Evolutionary conservation across 2,329 filamentous ascomycete species (phyloP).

Genomic region (Fusarium sp.): DNA sequence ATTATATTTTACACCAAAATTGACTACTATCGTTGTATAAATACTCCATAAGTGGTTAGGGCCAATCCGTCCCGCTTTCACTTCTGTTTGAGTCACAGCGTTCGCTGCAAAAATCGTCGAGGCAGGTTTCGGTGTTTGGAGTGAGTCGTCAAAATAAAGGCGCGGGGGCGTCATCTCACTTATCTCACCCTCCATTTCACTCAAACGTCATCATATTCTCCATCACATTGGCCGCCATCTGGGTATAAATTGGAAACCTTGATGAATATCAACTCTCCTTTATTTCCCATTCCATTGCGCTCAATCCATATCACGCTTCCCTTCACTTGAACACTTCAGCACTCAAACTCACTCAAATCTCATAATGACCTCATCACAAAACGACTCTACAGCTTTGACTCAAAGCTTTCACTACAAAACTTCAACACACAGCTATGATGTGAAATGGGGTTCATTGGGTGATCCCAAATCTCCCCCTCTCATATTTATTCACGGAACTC

Average conservation of each 20-base stretch:
- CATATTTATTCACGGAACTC: slow-evolving; percentile 60
- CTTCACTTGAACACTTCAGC: neutral
- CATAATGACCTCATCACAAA: slow-evolving; percentile 21
- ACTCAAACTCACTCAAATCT: neutral
- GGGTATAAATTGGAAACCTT: too few species aligned
- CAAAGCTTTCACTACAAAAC: slow-evolving; percentile 49
- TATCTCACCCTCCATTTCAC: neutral
- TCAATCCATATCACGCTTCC: fast-evolving
- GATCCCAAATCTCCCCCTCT: slow-evolving; percentile 46
- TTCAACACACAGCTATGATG: slow-evolving; percentile 43
- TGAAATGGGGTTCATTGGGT: slow-evolving; percentile 52
- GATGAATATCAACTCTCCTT: fast-evolving
- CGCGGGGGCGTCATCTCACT: neutral
- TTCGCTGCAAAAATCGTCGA: too few species aligned
- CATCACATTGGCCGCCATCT: neutral
- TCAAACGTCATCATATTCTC: neutral
- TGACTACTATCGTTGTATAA: neutral
- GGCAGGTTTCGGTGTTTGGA: too few species aligned
- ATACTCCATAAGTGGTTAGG: neutral
- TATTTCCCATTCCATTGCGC: fast-evolving
- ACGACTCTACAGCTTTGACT: slow-evolving; percentile 21
- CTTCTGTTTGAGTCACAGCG: neutral
- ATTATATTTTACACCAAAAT: too few species aligned
- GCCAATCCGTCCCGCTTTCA: neutral
- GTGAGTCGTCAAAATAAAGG: slow-evolving; percentile 16